Percentiles rank a stretch among this genome's conserved stretches.
Evolutionary conservation across 306 rosid genomes (phyloP).

Genomic region (Rubus parviflorus): DNA sequence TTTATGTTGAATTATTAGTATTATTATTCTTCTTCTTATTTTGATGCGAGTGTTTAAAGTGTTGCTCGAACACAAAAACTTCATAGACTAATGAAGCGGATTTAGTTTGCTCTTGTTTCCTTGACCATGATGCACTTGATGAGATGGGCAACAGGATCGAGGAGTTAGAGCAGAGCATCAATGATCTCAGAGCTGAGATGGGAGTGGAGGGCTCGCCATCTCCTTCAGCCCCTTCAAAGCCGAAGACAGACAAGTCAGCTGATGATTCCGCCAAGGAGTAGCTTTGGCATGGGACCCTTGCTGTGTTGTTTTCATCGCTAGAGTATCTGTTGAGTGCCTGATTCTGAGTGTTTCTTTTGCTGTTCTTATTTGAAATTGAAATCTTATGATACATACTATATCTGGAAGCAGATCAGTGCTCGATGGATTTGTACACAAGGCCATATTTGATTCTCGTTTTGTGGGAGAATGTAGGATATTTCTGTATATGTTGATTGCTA

Average conservation of each 20-base stretch:
- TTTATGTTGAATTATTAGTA: background rate
- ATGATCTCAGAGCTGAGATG: conserved; percentile 44
- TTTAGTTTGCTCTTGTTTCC: conserved; percentile 20
- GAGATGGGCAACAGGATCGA: conserved; percentile 54
- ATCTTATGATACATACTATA: background rate
- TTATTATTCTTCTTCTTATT: background rate
- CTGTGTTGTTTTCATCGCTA: background rate
- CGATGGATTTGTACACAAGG: conserved; percentile 13
- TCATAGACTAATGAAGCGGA: background rate
- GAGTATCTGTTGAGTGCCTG: conserved; percentile 8
- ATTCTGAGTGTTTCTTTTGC: background rate
- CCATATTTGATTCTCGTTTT: conserved; percentile 2
- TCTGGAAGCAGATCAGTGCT: background rate
- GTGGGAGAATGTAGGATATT: background rate
- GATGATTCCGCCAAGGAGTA: conserved; percentile 30
- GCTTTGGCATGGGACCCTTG: background rate
- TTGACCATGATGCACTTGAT: conserved; percentile 42
- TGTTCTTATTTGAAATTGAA: background rate
- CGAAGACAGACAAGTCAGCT: conserved; percentile 27
- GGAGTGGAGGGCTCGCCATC: conserved; percentile 42
- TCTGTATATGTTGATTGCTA: background rate
- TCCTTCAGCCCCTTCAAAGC: conserved; percentile 25
- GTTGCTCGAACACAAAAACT: background rate
- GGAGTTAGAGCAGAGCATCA: conserved; percentile 52
- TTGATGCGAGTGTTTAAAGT: background rate